Conservation (phyloP, 2,329 filamentous ascomycete species). For the Thelonectria rubi region DNA sequence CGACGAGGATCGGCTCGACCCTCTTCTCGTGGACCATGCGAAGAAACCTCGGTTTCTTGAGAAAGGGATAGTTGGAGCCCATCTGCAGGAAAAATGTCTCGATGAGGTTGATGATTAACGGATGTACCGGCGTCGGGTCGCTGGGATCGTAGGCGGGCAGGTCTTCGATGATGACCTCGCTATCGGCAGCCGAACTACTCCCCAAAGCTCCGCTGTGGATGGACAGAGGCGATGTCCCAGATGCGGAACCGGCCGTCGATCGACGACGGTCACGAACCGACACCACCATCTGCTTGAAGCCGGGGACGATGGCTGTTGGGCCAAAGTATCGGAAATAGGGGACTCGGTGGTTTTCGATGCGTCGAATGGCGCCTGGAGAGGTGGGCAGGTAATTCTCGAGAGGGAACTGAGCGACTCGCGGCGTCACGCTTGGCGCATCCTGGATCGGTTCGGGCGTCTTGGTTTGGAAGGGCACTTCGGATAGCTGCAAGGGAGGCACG, state of each 20-base stretch:
- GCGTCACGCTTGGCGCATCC: constrained; percentile 9
- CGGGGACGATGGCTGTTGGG: constrained; percentile 88
- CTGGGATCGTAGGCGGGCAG: constrained; percentile 80
- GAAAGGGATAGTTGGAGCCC: constrained; percentile 86
- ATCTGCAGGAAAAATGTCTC: constrained; percentile 84
- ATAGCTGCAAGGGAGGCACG: constrained; percentile 14
- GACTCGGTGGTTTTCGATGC: constrained; percentile 70
- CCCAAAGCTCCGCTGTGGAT: constrained; percentile 46
- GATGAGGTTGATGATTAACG: constrained; percentile 78
- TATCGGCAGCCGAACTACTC: constrained; percentile 54
- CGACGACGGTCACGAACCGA: constrained; percentile 73
- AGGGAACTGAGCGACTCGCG: constrained; percentile 16
- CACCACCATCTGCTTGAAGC: constrained; percentile 92
- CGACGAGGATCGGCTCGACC: constrained; percentile 84
- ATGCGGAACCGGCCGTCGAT: constrained; percentile 66
- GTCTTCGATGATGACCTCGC: constrained; percentile 59
- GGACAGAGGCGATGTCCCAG: constrained; percentile 61
- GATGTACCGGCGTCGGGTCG: constrained; percentile 74
- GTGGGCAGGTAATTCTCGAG: constrained; percentile 40
- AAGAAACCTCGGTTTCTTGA: constrained; percentile 77
- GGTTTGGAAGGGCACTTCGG: constrained; percentile 20
- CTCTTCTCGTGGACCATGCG: constrained; percentile 82
- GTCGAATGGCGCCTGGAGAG: constrained; percentile 57
- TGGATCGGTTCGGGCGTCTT: constrained; percentile 23
- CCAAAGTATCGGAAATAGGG: constrained; percentile 93